Evolutionary conservation across 768 basidiomycete genomes (phyloP).

Genomic region (Mycena leptocephala): DNA sequence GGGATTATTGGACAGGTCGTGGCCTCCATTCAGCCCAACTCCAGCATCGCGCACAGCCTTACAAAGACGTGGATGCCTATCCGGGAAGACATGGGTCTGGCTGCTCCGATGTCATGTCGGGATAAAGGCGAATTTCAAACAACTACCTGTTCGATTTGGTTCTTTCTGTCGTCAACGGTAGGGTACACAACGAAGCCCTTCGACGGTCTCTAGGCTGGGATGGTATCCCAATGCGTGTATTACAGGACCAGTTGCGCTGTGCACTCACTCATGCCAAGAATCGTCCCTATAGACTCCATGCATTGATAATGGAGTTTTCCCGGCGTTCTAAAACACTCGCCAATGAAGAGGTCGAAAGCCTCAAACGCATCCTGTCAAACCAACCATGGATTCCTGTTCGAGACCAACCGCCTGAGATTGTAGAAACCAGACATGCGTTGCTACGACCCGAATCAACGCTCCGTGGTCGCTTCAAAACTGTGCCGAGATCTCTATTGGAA

Average conservation of each 20-base stretch:
- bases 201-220: slow-evolving; percentile 28
- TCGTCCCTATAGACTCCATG: slow-evolving; percentile 1
- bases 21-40: slow-evolving; percentile 4
- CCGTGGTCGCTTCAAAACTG: slow-evolving; percentile 21
- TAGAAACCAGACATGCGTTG: slow-evolving; percentile 18
- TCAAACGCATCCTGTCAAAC: slow-evolving; percentile 6
- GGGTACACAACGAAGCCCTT: slow-evolving; percentile 11
- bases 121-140: not conserved
- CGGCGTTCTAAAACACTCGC: not conserved
- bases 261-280: slow-evolving; percentile 13
- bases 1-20: slow-evolving; percentile 20
- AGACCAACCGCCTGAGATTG: not conserved
- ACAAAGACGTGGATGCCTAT: slow-evolving; percentile 28
- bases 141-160: slow-evolving; percentile 33
- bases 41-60: not conserved
- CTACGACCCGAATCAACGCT: slow-evolving; percentile 15
- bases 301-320: slow-evolving; percentile 27
- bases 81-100: not conserved
- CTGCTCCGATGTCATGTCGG: slow-evolving; percentile 16
- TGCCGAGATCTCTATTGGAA: slow-evolving; percentile 11
- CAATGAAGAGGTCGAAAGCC: slow-evolving; percentile 2
- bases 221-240: not conserved
- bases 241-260: slow-evolving; percentile 15
- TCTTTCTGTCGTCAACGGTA: slow-evolving; percentile 3
- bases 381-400: slow-evolving; percentile 28